Evolutionary conservation across 176 grass and related monocot genomes (phyloP).

Genomic region (Oryza meyeriana): DNA sequence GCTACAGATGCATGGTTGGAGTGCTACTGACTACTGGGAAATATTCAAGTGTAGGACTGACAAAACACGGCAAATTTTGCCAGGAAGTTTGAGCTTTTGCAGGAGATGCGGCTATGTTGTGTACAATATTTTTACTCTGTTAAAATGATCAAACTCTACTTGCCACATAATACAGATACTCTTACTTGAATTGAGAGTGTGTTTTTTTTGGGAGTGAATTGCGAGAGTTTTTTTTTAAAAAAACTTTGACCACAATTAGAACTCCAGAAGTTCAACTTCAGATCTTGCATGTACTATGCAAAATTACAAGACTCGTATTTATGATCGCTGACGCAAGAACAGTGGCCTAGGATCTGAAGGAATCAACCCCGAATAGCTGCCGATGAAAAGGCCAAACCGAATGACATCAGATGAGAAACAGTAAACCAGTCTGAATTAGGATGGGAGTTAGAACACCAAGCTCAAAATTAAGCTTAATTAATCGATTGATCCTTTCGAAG

Average conservation of each 20-base stretch:
- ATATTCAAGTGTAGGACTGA: slow-evolving; percentile 1
- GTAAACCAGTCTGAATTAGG: slow-evolving; percentile 2
- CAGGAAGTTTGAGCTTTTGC: slow-evolving; percentile 18
- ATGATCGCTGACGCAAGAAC: slow-evolving; percentile 22
- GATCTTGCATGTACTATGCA: neutral
- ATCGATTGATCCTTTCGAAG: slow-evolving; percentile 19
- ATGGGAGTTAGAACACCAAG: neutral
- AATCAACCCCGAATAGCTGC: slow-evolving; percentile 15
- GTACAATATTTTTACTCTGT: neutral
- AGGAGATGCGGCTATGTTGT: neutral
- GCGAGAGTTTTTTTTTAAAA: neutral
- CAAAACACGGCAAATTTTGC: neutral
- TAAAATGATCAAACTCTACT: neutral
- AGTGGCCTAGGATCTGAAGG: neutral
- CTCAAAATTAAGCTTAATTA: neutral
- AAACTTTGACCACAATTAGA: slow-evolving; percentile 32
- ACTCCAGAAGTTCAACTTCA: neutral
- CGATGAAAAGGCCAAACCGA: neutral
- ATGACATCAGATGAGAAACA: neutral
- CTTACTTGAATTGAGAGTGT: neutral
- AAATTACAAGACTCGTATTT: slow-evolving; percentile 15
- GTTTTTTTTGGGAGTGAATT: neutral
- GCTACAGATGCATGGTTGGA: neutral
- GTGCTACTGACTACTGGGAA: slow-evolving; percentile 15
- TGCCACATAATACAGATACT: neutral